phyloP scores from a whole-genome alignment of 148 eudicot genomes.

The Vaccinium myrtillus region DNA sequence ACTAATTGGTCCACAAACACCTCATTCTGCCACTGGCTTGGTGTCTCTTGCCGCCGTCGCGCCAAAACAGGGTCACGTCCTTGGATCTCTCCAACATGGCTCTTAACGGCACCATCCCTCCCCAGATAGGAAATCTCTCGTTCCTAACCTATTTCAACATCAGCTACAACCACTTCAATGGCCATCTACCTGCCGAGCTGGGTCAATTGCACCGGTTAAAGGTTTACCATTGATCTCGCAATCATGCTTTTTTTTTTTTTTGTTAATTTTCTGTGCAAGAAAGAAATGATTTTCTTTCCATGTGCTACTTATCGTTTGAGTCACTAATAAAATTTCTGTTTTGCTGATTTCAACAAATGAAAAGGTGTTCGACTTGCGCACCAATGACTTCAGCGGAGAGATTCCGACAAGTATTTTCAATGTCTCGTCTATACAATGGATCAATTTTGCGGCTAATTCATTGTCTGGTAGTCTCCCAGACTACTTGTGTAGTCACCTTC shows the following conservation, averaged over 20 bases:
- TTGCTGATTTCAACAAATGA: background rate
- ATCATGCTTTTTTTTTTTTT: background rate
- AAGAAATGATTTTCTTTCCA: background rate
- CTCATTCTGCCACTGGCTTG: background rate
- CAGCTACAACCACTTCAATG: conserved; percentile 13
- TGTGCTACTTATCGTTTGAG: background rate
- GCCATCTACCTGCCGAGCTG: conserved; percentile 2
- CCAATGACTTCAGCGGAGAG: conserved; percentile 9
- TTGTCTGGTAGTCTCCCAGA: background rate
- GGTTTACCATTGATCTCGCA: background rate
- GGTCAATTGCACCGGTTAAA: background rate
- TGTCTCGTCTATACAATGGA: background rate
- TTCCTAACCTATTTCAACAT: background rate
- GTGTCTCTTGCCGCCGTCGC: background rate
- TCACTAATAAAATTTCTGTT: background rate
- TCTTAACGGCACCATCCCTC: conserved; percentile 1
- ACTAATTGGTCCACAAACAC: background rate
- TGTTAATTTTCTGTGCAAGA: too few species aligned
- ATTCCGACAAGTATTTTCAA: background rate
- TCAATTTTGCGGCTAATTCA: background rate
- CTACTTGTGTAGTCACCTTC: background rate
- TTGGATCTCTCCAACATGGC: background rate
- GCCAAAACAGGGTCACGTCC: background rate
- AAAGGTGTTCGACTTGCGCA: background rate
- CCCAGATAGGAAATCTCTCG: conserved; percentile 10